phyloP scores from a whole-genome alignment of 2,329 filamentous ascomycete genomes.

The Torrubiella hemipterigena region DNA sequence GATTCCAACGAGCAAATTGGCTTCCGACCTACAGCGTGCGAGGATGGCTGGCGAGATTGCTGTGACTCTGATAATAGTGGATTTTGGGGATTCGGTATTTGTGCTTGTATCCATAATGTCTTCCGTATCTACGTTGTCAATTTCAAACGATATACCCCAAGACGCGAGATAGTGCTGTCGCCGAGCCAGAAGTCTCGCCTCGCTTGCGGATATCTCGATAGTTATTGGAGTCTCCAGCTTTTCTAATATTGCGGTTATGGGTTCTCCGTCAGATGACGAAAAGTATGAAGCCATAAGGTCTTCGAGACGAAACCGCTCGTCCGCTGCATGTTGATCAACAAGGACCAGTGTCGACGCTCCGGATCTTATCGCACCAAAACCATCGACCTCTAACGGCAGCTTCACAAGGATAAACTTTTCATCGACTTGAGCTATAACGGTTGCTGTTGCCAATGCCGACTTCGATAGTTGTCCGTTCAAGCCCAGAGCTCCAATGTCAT shows the following conservation, averaged over 20 bases:
- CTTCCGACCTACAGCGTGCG: constrained; percentile 64
- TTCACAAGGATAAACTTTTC: constrained; percentile 75
- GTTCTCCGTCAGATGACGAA: constrained; percentile 10
- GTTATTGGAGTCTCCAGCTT: constrained; percentile 39
- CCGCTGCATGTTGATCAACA: constrained; percentile 89
- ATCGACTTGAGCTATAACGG: constrained; percentile 74
- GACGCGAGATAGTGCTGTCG: constrained; percentile 44
- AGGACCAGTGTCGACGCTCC: constrained; percentile 48
- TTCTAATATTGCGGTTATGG: constrained; percentile 15
- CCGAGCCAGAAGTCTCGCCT: constrained; percentile 37
- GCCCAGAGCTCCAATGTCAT: no score
- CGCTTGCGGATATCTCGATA: constrained; percentile 53
- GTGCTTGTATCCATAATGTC: constrained; percentile 19
- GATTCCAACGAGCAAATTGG: constrained; percentile 59
- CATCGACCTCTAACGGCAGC: constrained; percentile 22
- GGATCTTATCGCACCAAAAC: neutral
- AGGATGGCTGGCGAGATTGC: constrained; percentile 60
- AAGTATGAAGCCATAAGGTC: constrained; percentile 48
- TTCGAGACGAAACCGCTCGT: constrained; percentile 78
- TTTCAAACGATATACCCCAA: constrained; percentile 73
- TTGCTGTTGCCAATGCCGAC: constrained; percentile 42
- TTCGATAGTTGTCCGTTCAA: constrained; percentile 46
- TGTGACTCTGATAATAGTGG: constrained; percentile 20
- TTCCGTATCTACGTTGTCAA: no score
- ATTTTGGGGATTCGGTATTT: neutral